These are phyloP conservation scores for Botrytis sinoallii DNA, from an alignment of 2,329 filamentous ascomycete genomes.

Conservation along the genomic window DNA sequence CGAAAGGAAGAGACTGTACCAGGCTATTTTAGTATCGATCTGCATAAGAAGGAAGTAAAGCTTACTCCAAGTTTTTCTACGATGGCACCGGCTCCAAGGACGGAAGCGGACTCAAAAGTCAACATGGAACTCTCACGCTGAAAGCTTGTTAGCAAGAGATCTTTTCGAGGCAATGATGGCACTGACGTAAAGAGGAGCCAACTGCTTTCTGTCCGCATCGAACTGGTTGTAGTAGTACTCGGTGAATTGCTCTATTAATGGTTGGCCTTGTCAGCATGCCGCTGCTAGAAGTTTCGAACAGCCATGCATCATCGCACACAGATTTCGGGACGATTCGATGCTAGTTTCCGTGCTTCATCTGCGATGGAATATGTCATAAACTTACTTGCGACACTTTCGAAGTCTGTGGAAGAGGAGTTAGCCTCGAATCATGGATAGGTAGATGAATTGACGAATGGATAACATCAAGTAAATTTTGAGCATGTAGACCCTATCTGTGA, in stretches of 20 bases:
- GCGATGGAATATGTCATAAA: background rate
- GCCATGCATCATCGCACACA: background rate
- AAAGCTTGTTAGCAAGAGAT: conserved; percentile 27
- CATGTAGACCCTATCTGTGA: background rate
- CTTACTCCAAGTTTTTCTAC: conserved; percentile 77
- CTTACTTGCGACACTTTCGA: conserved; percentile 44
- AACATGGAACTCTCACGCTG: conserved; percentile 85
- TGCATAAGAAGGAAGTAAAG: background rate
- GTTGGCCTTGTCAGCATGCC: conserved; percentile 25
- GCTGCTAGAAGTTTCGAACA: conserved; percentile 10
- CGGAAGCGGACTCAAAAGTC: conserved; percentile 76
- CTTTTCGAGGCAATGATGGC: conserved; percentile 19
- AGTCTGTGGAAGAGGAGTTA: conserved; percentile 38
- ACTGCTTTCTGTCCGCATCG: conserved; percentile 64
- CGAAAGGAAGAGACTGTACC: conserved; percentile 69
- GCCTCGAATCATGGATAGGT: conserved; percentile 20
- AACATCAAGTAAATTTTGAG: background rate
- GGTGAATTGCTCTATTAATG: conserved; percentile 73
- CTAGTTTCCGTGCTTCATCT: background rate
- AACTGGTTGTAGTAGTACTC: conserved; percentile 89
- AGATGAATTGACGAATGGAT: background rate
- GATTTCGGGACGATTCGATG: background rate
- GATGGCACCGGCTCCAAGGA: conserved; percentile 64
- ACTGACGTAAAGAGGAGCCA: conserved; percentile 78
- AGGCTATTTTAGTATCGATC: conserved; percentile 20